Conservation (phyloP, 139 green algal species). For the Deuterostichococcus epilithicus region DNA sequence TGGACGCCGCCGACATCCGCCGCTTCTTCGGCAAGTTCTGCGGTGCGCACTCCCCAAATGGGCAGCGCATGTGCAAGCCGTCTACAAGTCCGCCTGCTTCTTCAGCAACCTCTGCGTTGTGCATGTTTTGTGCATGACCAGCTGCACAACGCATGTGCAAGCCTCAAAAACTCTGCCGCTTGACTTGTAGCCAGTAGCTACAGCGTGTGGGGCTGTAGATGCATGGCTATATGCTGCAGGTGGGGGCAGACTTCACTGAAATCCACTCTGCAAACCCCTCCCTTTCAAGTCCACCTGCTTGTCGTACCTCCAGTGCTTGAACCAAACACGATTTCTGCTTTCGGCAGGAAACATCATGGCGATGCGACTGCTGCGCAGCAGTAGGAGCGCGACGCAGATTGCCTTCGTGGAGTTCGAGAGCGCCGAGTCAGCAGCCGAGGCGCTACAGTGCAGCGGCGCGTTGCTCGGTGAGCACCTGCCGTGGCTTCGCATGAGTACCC, state of each 20-base stretch:
- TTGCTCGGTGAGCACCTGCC: constrained; percentile 60
- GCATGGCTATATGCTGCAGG: no score
- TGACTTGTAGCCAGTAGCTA: neutral
- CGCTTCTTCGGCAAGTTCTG: constrained; percentile 90
- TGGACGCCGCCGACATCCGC: constrained; percentile 64
- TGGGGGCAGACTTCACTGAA: no score
- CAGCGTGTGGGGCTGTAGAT: neutral
- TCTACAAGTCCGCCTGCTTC: no score
- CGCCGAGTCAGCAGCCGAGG: constrained; percentile 71
- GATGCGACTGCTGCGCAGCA: constrained; percentile 86
- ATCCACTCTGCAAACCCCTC: no score
- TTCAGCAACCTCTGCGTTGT: neutral
- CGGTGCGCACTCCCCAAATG: constrained; percentile 44
- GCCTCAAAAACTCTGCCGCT: neutral
- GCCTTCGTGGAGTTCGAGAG: constrained; percentile 93
- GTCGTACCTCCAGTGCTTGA: neutral
- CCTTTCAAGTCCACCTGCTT: neutral
- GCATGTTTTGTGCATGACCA: neutral
- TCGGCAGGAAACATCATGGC: constrained; percentile 65
- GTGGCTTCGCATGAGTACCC: neutral
- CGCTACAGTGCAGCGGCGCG: constrained; percentile 87
- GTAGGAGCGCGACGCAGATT: constrained; percentile 85
- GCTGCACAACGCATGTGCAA: no score
- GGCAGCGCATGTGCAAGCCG: no score
- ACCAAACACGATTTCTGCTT: neutral